Evolutionary conservation across 1,284 basidiomycete species (phyloP).

Genomic region (Puccinia triticina): DNA sequence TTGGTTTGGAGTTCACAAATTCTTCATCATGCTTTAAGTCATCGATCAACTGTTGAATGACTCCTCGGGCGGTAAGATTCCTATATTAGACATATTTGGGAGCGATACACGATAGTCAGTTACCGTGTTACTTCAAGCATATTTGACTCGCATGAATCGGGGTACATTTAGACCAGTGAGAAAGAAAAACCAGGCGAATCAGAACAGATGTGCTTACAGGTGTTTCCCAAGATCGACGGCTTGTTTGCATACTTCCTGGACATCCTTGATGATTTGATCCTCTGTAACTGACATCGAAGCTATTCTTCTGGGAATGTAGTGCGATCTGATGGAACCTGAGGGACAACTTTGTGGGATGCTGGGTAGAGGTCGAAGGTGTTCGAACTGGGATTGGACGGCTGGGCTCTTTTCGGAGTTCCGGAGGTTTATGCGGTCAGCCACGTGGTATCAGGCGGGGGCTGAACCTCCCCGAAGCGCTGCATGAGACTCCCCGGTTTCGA

Average conservation of each 20-base stretch:
- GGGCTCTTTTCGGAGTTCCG: too few relatives aligned
- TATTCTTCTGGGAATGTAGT: background rate
- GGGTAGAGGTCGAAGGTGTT: too few relatives aligned
- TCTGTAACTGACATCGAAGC: conserved; percentile 24
- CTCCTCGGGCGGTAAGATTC: background rate
- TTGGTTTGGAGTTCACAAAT: conserved; percentile 20
- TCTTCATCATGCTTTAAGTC: conserved; percentile 9
- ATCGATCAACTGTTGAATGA: conserved; percentile 14
- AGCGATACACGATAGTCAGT: background rate
- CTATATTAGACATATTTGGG: background rate
- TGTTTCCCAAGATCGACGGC: conserved; percentile 20
- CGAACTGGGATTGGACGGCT: too few relatives aligned
- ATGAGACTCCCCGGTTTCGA: too few relatives aligned
- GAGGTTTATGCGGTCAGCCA: too few relatives aligned
- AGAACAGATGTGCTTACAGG: background rate
- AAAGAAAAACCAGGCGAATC: background rate
- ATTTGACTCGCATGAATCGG: too few relatives aligned
- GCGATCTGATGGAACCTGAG: too few relatives aligned
- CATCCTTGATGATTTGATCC: conserved; percentile 27
- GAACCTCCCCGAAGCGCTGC: too few relatives aligned
- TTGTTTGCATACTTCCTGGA: conserved; percentile 17
- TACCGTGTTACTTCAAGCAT: too few relatives aligned
- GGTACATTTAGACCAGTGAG: background rate
- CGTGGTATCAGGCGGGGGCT: too few relatives aligned
- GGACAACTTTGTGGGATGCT: too few relatives aligned